Base-by-base conservation (phyloP, 768 basidiomycete species). In the Suillus fuscotomentosus region DNA sequence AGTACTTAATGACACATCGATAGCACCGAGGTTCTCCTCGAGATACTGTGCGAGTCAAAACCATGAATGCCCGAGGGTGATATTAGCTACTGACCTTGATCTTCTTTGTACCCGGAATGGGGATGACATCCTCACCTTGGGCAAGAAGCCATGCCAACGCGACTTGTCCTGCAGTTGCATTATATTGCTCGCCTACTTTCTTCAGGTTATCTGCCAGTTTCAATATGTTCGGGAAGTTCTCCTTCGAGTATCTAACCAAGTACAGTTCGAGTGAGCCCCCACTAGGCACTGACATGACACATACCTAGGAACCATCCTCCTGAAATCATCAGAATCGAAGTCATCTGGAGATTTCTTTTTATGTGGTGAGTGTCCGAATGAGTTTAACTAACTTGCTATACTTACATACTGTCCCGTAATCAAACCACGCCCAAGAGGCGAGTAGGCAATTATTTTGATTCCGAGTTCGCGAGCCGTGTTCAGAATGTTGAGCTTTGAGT, bases 391-490 rank as follows among this genome's bases (percentile, higher is more conserved):
- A 6, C 17, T 38, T 60, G 24, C 39, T 65, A 50, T 2, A 72
- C 77, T 66, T 61, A 81, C 81, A 60, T 77, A 79, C 63, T 73
- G 70, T 2, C 85, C 84, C 0, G 82, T 85, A 55, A 85, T 67
- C n/a, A 86, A 62, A 2, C 84, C 85, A 39, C 83, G 75, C 20
- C 84, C 84, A 38, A 87, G 76, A 2, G 85, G 86, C 2, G 81
- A 79, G 63, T 85, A 87, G 1, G 83, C 82, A 13, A 87, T 73
- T n/a, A 84, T 76, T 51, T 79, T 75, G 43, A 84, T 77, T 14
- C 83, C 83, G 6, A 86, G 73, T 66, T 86, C 84, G 22, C 83
- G 72, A 13, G 79, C 79, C 1, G 82, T 80, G 36, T 78, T 72
- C 47, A 84, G 70, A 1, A 86, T 67, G 3, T 67, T 74, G 42